Evolutionary conservation across 1,284 basidiomycete genomes (phyloP).

Genomic region (Cryptococcus depauperatus): DNA sequence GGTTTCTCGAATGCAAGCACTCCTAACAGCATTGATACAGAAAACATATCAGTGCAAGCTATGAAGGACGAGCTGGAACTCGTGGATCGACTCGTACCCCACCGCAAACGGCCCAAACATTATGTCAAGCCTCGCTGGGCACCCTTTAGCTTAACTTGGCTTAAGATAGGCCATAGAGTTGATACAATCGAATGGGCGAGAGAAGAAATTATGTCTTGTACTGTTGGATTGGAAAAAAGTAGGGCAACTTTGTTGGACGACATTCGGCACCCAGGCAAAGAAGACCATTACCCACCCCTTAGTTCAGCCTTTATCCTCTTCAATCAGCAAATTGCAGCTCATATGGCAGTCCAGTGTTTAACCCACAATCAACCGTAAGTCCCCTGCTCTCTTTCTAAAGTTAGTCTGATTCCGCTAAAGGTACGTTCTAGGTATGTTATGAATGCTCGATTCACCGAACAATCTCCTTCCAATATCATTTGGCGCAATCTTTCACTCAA

Average conservation of each 20-base stretch:
- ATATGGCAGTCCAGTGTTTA: slow-evolving; percentile 64
- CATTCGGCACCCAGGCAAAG: slow-evolving; percentile 20
- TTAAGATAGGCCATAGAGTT: slow-evolving; percentile 64
- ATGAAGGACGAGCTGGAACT: slow-evolving; percentile 14
- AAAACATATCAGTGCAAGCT: not conserved
- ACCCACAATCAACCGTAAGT: slow-evolving; percentile 63
- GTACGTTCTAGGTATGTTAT: slow-evolving; percentile 47
- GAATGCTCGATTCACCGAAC: slow-evolving; percentile 58
- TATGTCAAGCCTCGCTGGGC: slow-evolving; percentile 56
- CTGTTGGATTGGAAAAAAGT: slow-evolving; percentile 20
- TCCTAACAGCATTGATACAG: not conserved
- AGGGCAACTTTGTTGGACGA: slow-evolving; percentile 48
- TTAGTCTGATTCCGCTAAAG: not conserved
- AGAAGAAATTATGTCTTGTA: slow-evolving; percentile 33
- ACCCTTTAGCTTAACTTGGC: slow-evolving; percentile 55
- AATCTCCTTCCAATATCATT: slow-evolving; percentile 63
- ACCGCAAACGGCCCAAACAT: slow-evolving; percentile 66
- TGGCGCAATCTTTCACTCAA: slow-evolving; percentile 61
- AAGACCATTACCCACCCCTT: slow-evolving; percentile 54
- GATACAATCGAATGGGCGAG: slow-evolving; percentile 81
- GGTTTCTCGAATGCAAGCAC: not conserved
- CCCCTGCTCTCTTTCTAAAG: too few relatives aligned
- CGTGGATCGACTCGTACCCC: slow-evolving; percentile 57
- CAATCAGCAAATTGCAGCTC: slow-evolving; percentile 82
- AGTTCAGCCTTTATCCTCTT: slow-evolving; percentile 88